A percentile compares a stretch with the other conserved stretches of the same genome.
These are phyloP conservation scores for Petunia secreta DNA, from an alignment of 257 asterid genomes.

Conservation along the genomic window DNA sequence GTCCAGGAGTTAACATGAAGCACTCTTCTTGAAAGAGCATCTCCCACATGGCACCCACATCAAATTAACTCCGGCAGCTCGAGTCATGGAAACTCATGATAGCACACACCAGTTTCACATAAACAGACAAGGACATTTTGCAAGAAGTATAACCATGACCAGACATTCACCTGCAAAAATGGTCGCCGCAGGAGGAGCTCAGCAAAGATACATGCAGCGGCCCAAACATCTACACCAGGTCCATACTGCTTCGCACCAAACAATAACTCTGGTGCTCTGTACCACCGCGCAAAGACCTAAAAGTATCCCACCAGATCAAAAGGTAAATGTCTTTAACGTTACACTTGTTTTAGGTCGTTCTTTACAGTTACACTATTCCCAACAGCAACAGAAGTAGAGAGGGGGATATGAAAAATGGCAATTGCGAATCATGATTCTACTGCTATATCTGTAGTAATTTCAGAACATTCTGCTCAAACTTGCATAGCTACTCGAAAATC, in stretches of 20 bases:
- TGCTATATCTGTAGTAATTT: constrained; percentile 6
- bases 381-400: constrained; percentile 20
- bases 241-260: constrained; percentile 99
- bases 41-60: not conserved
- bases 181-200: constrained; percentile 93
- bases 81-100: not conserved
- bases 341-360: too few relatives aligned
- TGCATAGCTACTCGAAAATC: not conserved
- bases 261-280: constrained; percentile 95
- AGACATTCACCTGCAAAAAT: constrained; percentile 74
- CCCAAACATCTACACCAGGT: constrained; percentile 99
- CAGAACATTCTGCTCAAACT: constrained; percentile 8
- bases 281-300: constrained; percentile 99
- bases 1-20: not conserved
- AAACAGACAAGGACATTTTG: not conserved
- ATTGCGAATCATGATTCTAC: not conserved
- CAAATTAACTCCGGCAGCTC: not conserved
- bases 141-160: not conserved
- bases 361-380: not conserved
- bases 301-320: constrained; percentile 32
- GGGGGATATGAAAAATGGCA: not conserved
- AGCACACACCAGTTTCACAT: not conserved
- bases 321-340: not conserved
- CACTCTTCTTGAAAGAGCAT: not conserved
- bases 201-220: constrained; percentile 99